Evolutionary conservation across 2,329 filamentous ascomycete genomes (phyloP).

Genomic region (Leptographium flavum): DNA sequence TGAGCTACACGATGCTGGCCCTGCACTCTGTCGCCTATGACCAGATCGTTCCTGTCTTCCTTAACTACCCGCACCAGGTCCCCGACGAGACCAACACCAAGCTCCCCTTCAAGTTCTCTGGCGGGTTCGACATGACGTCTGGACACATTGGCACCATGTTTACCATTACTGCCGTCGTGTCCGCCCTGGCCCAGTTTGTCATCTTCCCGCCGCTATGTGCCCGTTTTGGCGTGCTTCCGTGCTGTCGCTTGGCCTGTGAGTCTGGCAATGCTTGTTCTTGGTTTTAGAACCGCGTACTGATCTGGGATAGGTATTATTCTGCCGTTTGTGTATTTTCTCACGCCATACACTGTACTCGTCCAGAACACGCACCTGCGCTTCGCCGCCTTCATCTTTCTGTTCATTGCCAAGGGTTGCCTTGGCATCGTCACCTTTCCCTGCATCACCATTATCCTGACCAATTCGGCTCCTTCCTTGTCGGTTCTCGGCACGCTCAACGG

Average conservation of each 20-base stretch:
- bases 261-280: not conserved
- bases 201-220: conserved; percentile 66
- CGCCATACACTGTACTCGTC: conserved; percentile 64
- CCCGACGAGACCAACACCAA: conserved; percentile 39
- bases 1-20: conserved; percentile 67
- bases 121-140: conserved; percentile 63
- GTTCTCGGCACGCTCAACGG: conserved; percentile 85
- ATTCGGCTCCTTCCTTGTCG: conserved; percentile 60
- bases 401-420: conserved; percentile 60
- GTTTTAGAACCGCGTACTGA: not conserved
- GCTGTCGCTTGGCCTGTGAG: conserved; percentile 50
- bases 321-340: conserved; percentile 65
- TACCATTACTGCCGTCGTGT: conserved; percentile 65
- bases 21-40: conserved; percentile 77
- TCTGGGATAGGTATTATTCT: conserved; percentile 38
- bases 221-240: conserved; percentile 58
- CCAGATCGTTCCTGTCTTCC: conserved; percentile 75
- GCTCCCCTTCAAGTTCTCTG: conserved; percentile 67
- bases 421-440: conserved; percentile 83
- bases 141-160: conserved; percentile 74
- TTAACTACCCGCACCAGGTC: conserved; percentile 55
- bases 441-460: conserved; percentile 79
- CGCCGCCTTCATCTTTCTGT: conserved; percentile 47
- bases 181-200: conserved; percentile 73
- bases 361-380: conserved; percentile 34